These are phyloP conservation scores for Filosporella fistucella DNA, from an alignment of 495 filamentous ascomycete species.

Conservation along the genomic window DNA sequence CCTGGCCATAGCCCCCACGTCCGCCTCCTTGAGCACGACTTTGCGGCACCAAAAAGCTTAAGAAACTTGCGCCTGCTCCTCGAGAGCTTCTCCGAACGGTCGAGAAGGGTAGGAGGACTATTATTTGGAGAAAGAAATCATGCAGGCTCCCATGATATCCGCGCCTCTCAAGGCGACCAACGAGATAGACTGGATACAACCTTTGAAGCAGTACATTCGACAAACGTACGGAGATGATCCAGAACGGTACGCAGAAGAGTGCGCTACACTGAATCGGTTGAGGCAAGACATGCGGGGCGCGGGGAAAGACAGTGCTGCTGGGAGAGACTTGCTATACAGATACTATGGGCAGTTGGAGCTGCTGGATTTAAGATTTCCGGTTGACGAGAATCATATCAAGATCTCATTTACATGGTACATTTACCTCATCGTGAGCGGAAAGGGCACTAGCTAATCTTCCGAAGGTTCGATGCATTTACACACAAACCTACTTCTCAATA, in stretches of 20 bases:
- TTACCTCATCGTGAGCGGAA: not conserved
- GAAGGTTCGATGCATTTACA: constrained; percentile 97
- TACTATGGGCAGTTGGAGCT: constrained; percentile 98
- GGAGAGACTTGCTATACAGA: constrained; percentile 88
- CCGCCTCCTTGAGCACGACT: constrained; percentile 4
- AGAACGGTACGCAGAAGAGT: constrained; percentile 91
- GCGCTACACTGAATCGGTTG: constrained; percentile 90
- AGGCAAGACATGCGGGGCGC: constrained; percentile 98
- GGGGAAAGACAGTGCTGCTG: constrained; percentile 92
- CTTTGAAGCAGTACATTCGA: constrained; percentile 90
- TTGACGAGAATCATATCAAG: constrained; percentile 98
- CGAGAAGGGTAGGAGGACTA: constrained; percentile 31
- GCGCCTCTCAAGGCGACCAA: constrained; percentile 95
- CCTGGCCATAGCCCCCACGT: constrained; percentile 2
- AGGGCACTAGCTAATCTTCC: constrained; percentile 2
- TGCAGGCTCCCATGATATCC: constrained; percentile 78
- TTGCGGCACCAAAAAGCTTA: not conserved
- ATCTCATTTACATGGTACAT: constrained; percentile 95
- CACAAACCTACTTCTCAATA: constrained; percentile 94
- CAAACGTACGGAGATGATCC: constrained; percentile 94
- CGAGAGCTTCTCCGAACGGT: constrained; percentile 2
- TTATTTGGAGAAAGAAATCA: constrained; percentile 39
- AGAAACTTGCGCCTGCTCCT: not conserved
- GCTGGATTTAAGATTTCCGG: constrained; percentile 89
- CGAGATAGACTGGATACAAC: constrained; percentile 96